Evolutionary conservation across 441 rosid genomes (phyloP).

Genomic region (Raphanus hybrid): DNA sequence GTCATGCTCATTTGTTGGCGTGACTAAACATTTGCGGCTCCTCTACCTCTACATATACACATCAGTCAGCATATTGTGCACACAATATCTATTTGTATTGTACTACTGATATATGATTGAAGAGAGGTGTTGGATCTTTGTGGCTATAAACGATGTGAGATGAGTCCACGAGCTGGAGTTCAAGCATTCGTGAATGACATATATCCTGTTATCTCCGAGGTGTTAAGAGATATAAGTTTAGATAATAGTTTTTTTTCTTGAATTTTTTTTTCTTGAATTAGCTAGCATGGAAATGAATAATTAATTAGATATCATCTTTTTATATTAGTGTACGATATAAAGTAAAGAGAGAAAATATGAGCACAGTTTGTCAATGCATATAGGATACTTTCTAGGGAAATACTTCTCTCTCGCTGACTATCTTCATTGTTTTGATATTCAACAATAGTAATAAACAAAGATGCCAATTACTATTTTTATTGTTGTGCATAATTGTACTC

Average conservation of each 20-base stretch:
- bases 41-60: conserved; percentile 26
- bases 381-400: neutral
- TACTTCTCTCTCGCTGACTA: neutral
- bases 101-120: conserved; percentile 20
- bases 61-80: conserved; percentile 21
- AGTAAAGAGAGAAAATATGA: conserved; percentile 1
- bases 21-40: conserved; percentile 38
- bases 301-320: conserved; percentile 10
- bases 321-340: conserved; percentile 22
- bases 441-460: neutral
- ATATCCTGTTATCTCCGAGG: conserved; percentile 10
- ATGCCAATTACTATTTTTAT: neutral
- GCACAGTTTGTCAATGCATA: conserved; percentile 23
- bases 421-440: conserved; percentile 10
- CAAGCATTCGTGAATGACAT: neutral
- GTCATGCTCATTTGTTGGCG: conserved; percentile 49
- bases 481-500: neutral
- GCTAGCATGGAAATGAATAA: conserved; percentile 14
- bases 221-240: neutral
- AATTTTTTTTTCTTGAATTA: conserved; percentile 5
- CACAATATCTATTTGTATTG: conserved; percentile 14
- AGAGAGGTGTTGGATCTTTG: conserved; percentile 31
- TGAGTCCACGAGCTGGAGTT: conserved; percentile 17
- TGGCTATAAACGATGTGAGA: neutral
- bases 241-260: neutral